phyloP scores from a whole-genome alignment of 2,329 filamentous ascomycete genomes.

The Eurotiales sp. region DNA sequence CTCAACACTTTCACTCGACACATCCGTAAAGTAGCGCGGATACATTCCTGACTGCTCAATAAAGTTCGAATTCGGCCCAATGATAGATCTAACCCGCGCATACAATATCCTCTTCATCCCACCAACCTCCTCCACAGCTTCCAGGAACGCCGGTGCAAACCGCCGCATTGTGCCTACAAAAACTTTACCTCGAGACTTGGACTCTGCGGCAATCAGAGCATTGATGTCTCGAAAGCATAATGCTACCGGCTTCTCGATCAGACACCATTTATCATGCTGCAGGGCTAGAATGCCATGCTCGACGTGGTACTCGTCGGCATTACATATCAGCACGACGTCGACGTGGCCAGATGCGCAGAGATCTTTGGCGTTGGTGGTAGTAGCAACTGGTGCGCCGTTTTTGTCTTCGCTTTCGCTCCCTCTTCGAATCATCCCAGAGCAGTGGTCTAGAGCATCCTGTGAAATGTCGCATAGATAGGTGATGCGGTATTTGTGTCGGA shows the following conservation, averaged over 20 bases:
- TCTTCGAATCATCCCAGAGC: constrained; percentile 19
- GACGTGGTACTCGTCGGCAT: constrained; percentile 49
- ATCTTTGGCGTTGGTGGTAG: constrained; percentile 36
- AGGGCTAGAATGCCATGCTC: constrained; percentile 49
- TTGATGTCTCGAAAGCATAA: constrained; percentile 44
- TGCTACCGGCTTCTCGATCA: constrained; percentile 58
- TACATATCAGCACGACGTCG: constrained; percentile 51
- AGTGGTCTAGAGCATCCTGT: constrained; percentile 36
- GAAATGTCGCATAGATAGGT: constrained; percentile 54
- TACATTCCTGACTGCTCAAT: constrained; percentile 30
- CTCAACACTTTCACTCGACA: constrained; percentile 23
- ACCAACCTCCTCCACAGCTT: constrained; percentile 52
- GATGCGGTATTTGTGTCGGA: constrained; percentile 44
- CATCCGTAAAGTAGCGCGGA: constrained; percentile 42
- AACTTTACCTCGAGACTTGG: constrained; percentile 40
- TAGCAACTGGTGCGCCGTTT: constrained; percentile 28
- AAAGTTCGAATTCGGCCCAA: constrained; percentile 48
- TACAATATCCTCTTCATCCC: constrained; percentile 50
- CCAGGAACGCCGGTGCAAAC: constrained; percentile 52
- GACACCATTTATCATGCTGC: constrained; percentile 49
- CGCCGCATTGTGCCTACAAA: constrained; percentile 60
- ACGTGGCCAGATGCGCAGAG: constrained; percentile 43
- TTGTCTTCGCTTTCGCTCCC: constrained; percentile 21
- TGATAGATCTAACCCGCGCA: constrained; percentile 49
- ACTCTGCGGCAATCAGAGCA: constrained; percentile 48